Evolutionary conservation across 257 asterid species (phyloP).

Genomic region (Henckelia pumila): DNA sequence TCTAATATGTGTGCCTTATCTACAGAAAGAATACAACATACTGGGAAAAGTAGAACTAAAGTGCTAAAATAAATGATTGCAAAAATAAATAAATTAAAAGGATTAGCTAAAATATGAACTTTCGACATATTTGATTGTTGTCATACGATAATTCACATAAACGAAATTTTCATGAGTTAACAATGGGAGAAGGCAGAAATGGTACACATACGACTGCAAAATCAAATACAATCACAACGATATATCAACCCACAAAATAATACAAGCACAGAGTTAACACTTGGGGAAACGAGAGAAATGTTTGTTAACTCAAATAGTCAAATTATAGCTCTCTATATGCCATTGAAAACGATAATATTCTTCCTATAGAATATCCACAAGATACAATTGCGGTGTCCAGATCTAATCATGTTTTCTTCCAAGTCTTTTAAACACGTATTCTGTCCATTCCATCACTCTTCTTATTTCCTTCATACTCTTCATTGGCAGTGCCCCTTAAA

Average conservation of each 20-base stretch:
- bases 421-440: neutral
- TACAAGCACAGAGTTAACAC: neutral
- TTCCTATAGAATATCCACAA: neutral
- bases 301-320: neutral
- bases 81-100: neutral
- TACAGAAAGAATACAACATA: conserved; percentile 13
- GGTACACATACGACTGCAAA: neutral
- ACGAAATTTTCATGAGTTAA: neutral
- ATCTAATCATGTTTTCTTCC: neutral
- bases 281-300: neutral
- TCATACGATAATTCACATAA: neutral
- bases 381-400: neutral
- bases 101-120: neutral
- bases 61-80: neutral
- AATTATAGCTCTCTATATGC: neutral
- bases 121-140: neutral
- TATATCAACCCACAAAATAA: neutral
- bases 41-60: conserved; percentile 3
- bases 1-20: conserved; percentile 2
- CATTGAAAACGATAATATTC: neutral
- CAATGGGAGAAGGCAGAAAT: neutral
- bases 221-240: neutral
- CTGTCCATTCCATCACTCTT: neutral
- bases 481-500: neutral
- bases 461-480: neutral